Conservation (phyloP, 1,284 basidiomycete genomes). For the Marasmius fiardii region DNA sequence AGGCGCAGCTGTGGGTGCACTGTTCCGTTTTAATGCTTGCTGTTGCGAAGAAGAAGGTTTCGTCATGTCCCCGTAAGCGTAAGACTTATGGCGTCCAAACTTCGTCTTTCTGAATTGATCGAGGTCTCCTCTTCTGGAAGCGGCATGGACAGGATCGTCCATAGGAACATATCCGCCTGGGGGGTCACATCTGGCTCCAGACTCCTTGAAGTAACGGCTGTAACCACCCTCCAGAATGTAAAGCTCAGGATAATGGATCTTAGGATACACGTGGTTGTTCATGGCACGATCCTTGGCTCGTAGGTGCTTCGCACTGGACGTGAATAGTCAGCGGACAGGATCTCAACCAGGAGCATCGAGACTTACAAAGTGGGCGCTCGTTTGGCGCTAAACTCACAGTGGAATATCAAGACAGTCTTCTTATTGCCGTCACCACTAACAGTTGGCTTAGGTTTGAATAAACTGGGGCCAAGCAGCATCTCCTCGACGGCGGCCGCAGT, state of each 20-base stretch:
- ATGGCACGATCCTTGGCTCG: conserved; percentile 86
- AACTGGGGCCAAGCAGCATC: conserved; percentile 61
- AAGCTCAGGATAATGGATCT: conserved; percentile 93
- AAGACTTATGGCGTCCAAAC: conserved; percentile 85
- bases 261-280: conserved; percentile 89
- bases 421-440: conserved; percentile 73
- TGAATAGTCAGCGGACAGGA: conserved; percentile 12
- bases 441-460: conserved; percentile 70
- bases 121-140: conserved; percentile 80
- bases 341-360: conserved; percentile 4
- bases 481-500: conserved; percentile 81
- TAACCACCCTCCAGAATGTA: conserved; percentile 98
- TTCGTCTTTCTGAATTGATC: conserved; percentile 89
- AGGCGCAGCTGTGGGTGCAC: conserved; percentile 47
- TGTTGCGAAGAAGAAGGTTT: conserved; percentile 35
- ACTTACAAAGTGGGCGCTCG: conserved; percentile 93
- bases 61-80: conserved; percentile 75
- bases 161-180: conserved; percentile 79
- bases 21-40: conserved; percentile 55
- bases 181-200: conserved; percentile 73
- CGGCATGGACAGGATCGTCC: conserved; percentile 87
- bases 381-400: conserved; percentile 97
- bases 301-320: conserved; percentile 81
- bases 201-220: conserved; percentile 78
- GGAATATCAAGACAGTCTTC: conserved; percentile 91